phyloP scores from a whole-genome alignment of 371 early-diverging fungal genomes.

The Smittium culicis region DNA sequence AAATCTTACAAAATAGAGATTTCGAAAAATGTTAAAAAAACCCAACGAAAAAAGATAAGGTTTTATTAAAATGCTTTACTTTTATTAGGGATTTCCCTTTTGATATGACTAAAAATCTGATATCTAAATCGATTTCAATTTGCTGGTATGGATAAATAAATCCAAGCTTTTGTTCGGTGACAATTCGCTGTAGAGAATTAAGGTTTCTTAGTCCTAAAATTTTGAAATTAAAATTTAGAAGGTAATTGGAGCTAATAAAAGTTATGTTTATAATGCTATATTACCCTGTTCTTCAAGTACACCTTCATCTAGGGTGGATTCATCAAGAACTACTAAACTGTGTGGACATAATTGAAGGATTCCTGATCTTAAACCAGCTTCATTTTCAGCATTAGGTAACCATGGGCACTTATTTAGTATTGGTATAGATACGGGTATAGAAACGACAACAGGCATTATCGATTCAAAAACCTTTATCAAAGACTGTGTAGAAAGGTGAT shows the following conservation, averaged over 20 bases:
- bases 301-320: slow-evolving; percentile 37
- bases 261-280: not conserved
- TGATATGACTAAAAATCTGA: slow-evolving; percentile 30
- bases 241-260: not conserved
- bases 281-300: slow-evolving; percentile 33
- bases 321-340: slow-evolving; percentile 38
- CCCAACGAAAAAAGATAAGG: too few relatives aligned
- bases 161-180: slow-evolving; percentile 24
- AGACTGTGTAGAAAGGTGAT: slow-evolving; percentile 14
- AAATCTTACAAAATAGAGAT: too few relatives aligned
- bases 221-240: not conserved
- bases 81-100: slow-evolving; percentile 31
- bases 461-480: slow-evolving; percentile 19
- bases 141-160: slow-evolving; percentile 31
- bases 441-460: slow-evolving; percentile 23
- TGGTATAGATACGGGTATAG: slow-evolving; percentile 24
- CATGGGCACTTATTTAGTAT: slow-evolving; percentile 25
- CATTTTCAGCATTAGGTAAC: slow-evolving; percentile 27
- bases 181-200: slow-evolving; percentile 23
- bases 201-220: slow-evolving; percentile 27
- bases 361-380: slow-evolving; percentile 31
- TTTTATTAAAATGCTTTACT: too few relatives aligned
- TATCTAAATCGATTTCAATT: slow-evolving; percentile 25
- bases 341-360: slow-evolving; percentile 33
- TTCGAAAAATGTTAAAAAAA: too few relatives aligned